These are phyloP conservation scores for Pinguiococcus pyrenoidosus DNA, from an alignment of 108 stramenopile species.

Conservation along the genomic window DNA sequence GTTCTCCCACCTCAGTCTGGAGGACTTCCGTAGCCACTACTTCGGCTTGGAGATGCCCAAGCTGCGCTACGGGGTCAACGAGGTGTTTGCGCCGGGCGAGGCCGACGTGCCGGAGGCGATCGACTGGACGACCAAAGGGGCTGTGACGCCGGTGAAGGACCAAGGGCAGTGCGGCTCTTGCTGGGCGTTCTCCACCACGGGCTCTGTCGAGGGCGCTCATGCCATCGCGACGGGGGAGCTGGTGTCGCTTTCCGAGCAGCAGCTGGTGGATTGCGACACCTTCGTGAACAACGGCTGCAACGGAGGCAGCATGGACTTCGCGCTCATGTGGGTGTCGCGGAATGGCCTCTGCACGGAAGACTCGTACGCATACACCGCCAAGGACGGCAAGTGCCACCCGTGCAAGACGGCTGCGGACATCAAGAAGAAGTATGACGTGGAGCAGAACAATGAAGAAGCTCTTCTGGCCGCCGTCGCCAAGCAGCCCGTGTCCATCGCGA, in stretches of 20 bases:
- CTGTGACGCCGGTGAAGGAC: constrained; percentile 75
- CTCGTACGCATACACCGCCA: constrained; percentile 71
- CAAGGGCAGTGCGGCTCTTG: constrained; percentile 77
- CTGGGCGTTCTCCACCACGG: constrained; percentile 91
- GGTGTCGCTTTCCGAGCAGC: constrained; percentile 69
- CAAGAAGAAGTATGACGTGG: constrained; percentile 40
- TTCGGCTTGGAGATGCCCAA: constrained; percentile 28
- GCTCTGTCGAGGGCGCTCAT: constrained; percentile 77
- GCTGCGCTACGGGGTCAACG: neutral
- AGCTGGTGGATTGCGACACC: constrained; percentile 82
- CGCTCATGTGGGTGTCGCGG: constrained; percentile 67
- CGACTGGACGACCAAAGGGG: constrained; percentile 66
- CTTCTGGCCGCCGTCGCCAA: constrained; percentile 46
- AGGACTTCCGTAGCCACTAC: constrained; percentile 59
- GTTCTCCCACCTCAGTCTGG: constrained; percentile 67
- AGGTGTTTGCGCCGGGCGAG: neutral
- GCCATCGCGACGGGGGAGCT: constrained; percentile 54
- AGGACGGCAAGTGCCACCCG: constrained; percentile 13
- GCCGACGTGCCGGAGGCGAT: constrained; percentile 22
- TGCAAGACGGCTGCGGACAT: constrained; percentile 29
- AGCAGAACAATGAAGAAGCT: constrained; percentile 47
- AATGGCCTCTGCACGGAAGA: constrained; percentile 58
- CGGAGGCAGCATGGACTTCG: constrained; percentile 90
- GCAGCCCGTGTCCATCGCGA: constrained; percentile 39
- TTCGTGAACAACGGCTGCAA: constrained; percentile 68